Evolutionary conservation across 805 yeast genomes (phyloP).

Genomic region (Nakazawaea ishiwadae): DNA sequence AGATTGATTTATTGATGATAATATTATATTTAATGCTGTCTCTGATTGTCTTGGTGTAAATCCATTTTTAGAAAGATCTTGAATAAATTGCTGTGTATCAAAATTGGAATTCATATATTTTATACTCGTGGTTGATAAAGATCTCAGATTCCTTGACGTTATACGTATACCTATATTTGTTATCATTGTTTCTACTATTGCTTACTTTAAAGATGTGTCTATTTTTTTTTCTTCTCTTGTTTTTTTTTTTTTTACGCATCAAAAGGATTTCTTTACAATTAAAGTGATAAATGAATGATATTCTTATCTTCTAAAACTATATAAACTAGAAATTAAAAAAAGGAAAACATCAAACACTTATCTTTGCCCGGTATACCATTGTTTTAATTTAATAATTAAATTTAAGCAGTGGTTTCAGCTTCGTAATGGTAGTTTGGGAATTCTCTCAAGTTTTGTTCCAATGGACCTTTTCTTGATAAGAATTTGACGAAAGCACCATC

Average conservation of each 20-base stretch:
- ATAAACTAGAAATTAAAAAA: neutral
- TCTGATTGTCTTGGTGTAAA: conserved; percentile 75
- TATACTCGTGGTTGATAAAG: too few relatives aligned
- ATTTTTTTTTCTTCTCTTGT: too few relatives aligned
- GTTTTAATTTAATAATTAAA: neutral
- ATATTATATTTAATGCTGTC: conserved; percentile 69
- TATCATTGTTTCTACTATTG: neutral
- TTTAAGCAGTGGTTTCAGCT: conserved; percentile 30
- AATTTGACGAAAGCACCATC: conserved; percentile 99
- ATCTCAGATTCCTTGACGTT: neutral
- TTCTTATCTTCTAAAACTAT: neutral
- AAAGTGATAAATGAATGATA: neutral
- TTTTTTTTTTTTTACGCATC: neutral
- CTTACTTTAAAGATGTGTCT: too few relatives aligned
- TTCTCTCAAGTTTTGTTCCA: conserved; percentile 84
- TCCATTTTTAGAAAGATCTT: conserved; percentile 62
- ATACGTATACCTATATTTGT: neutral
- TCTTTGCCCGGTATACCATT: neutral
- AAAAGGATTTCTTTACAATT: neutral
- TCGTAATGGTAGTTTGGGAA: conserved; percentile 84
- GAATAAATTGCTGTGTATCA: conserved; percentile 73
- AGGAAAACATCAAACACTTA: neutral
- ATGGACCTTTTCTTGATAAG: conserved; percentile 93
- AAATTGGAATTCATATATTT: too few relatives aligned
- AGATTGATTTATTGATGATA: conserved; percentile 76